Percentiles rank a stretch among this genome's conserved stretches.
These are phyloP conservation scores for Penicillium palitans DNA, from an alignment of 2,329 filamentous ascomycete genomes.

Conservation along the genomic window DNA sequence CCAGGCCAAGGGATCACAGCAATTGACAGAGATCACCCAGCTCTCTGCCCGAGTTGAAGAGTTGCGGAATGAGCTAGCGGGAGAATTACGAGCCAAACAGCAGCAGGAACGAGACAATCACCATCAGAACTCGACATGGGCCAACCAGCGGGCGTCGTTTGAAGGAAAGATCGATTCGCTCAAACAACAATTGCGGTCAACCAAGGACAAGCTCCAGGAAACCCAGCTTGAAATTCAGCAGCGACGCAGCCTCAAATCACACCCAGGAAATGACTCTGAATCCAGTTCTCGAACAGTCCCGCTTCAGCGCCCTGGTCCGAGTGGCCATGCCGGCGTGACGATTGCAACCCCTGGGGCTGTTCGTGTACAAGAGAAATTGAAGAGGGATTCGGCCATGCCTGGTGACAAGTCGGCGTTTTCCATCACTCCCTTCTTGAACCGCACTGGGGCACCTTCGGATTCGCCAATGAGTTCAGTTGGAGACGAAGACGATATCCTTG, in stretches of 20 bases:
- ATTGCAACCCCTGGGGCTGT: constrained; percentile 55
- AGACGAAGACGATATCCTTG: constrained; percentile 28
- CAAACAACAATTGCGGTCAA: constrained; percentile 66
- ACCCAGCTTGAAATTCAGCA: constrained; percentile 53
- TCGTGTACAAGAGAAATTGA: constrained; percentile 56
- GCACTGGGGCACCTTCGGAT: constrained; percentile 59
- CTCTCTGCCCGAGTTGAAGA: constrained; percentile 48
- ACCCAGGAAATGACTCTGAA: constrained; percentile 31
- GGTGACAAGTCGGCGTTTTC: constrained; percentile 92
- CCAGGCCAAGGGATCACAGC: constrained; percentile 40
- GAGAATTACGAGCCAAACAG: constrained; percentile 52
- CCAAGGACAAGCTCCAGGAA: constrained; percentile 73
- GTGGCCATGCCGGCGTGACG: constrained; percentile 45
- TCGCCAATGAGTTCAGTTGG: constrained; percentile 31
- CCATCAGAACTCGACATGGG: constrained; percentile 60
- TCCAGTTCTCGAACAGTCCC: constrained; percentile 46
- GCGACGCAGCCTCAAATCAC: constrained; percentile 38
- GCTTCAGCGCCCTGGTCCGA: constrained; percentile 22
- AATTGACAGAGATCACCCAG: constrained; percentile 42
- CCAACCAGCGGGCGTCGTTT: constrained; percentile 63
- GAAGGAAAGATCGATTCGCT: constrained; percentile 71
- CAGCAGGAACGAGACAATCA: constrained; percentile 52
- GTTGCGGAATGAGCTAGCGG: constrained; percentile 52
- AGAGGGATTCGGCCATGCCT: constrained; percentile 58
- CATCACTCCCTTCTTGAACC: constrained; percentile 89